Conservation (phyloP, 2,329 filamentous ascomycete species). For the Ophiostoma ips region DNA sequence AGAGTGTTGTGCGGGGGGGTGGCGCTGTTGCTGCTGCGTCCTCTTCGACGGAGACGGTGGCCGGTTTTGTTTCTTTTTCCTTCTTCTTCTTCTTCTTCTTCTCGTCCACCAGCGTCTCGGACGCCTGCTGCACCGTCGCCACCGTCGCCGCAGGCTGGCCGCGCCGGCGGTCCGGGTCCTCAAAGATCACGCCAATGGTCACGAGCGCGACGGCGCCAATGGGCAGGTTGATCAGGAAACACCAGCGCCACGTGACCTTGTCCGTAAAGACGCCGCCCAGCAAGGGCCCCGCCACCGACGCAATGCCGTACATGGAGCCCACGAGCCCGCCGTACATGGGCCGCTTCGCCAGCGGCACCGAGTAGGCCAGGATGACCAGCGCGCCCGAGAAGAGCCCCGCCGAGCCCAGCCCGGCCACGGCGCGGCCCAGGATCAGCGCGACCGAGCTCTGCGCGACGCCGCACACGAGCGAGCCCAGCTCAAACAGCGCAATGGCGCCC, state of each 20-base stretch:
- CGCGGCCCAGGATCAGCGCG: conserved; percentile 16
- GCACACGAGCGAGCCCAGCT: conserved; percentile 24
- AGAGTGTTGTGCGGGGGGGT: conserved; percentile 8
- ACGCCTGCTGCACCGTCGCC: no score
- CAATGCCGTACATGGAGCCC: conserved; percentile 28
- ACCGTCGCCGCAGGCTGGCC: conserved; percentile 2
- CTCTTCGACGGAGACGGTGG: neutral
- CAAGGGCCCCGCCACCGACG: conserved; percentile 17
- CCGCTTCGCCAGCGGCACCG: conserved; percentile 13
- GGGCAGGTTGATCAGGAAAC: conserved; percentile 21
- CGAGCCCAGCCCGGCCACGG: conserved; percentile 19
- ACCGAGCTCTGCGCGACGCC: conserved; percentile 14
- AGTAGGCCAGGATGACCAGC: conserved; percentile 20
- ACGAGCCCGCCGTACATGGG: conserved; percentile 21
- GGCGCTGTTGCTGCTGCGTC: neutral
- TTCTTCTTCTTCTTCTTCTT: no score
- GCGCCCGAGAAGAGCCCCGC: conserved; percentile 27
- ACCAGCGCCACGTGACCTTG: conserved; percentile 21
- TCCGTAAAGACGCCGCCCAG: conserved; percentile 17
- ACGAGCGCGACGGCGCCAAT: conserved; percentile 17
- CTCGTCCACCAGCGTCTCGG: no score
- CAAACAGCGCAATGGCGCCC: conserved; percentile 22
- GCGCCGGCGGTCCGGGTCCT: conserved; percentile 8
- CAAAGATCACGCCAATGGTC: conserved; percentile 14
- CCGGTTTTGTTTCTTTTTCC: no score